phyloP scores from a whole-genome alignment of 2,329 filamentous ascomycete genomes.

The Orbilia oligospora region DNA sequence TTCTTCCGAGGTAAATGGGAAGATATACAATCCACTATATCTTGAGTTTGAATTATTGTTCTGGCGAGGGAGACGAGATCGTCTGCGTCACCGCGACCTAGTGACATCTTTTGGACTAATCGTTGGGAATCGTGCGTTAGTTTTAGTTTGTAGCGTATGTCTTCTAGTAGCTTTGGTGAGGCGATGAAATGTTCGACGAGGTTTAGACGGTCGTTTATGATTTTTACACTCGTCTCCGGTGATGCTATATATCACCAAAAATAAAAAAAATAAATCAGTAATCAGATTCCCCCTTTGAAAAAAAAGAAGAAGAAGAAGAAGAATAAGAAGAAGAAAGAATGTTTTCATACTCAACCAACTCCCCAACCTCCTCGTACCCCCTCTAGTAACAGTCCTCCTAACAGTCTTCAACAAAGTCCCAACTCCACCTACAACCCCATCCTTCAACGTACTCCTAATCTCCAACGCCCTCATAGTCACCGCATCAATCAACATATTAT shows the following conservation, averaged over 20 bases:
- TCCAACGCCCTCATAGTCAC: conserved; percentile 91
- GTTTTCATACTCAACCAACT: conserved; percentile 79
- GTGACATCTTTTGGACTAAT: conserved; percentile 91
- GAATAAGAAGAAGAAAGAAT: conserved; percentile 53
- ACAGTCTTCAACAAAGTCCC: conserved; percentile 93
- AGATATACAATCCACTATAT: conserved; percentile 72
- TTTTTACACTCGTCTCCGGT: conserved; percentile 86
- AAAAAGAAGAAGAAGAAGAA: conserved; percentile 14
- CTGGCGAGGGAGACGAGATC: conserved; percentile 86
- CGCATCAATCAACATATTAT: conserved; percentile 91
- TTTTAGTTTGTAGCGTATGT: conserved; percentile 77
- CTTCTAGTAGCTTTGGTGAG: conserved; percentile 78
- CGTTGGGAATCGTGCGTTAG: conserved; percentile 88
- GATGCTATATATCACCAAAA: conserved; percentile 70
- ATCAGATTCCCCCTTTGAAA: background rate
- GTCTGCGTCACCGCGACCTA: conserved; percentile 91
- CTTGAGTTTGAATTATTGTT: conserved; percentile 81
- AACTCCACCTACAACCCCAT: conserved; percentile 75
- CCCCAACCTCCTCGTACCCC: conserved; percentile 85
- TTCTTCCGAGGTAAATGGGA: conserved; percentile 64
- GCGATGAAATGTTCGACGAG: conserved; percentile 82
- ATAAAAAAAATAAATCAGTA: background rate
- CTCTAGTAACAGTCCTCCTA: conserved; percentile 89
- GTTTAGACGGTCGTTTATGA: conserved; percentile 84
- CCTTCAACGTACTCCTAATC: conserved; percentile 86